Evolutionary conservation across 2,329 filamentous ascomycete genomes (phyloP), one percentile per base, ranked within the genome.

Genomic region (Epichloe typhina): DNA sequence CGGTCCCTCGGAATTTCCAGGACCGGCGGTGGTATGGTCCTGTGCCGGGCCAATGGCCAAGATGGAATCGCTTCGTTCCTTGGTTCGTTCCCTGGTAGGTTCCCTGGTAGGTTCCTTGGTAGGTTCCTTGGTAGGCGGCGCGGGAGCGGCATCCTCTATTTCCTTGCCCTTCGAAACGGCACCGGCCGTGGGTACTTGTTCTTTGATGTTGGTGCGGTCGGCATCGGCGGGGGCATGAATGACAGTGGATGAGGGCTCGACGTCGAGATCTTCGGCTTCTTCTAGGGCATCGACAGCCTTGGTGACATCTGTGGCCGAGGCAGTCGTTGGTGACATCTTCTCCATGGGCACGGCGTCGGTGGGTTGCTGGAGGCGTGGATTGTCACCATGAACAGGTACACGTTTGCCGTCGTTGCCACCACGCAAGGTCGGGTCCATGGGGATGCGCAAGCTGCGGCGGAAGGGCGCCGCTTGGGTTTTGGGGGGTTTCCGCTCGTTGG

Each of bases 31-130:
- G 37, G 72, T 66, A 39, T 73, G 67, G 45, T 73, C 65, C 13
- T 73, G 64, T 3, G 69, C 68, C 31, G 64, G 65, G 36, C 71
- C 72, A 55, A 74, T 72, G 43, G 71, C 71, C 51, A 72, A 63
- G 54, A 62, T 59, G 12, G 61, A 61, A 46, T 68, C 66, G 51
- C 64, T 61, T 33, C 58, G 56, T 55, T 64, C 63, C 53, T 66
- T 67, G 17, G 17, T 19, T 2, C 1, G 17, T 19, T 19, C 17
- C 17, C 2, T 19, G 17, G 17, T 19, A 19, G 17, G 17, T 19
- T 19, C 17, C 17, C 2, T 19, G 2, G 17, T 2, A 19, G 17
- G 17, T 19, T 19, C 17, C 17, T 19, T 19, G 17, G 17, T 19
- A 19, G 17, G 56, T 55, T 64, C 63, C 53, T 66, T 67, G 9